Percentiles rank a stretch among this genome's conserved stretches.
These are phyloP conservation scores for Pholiota adiposa DNA, from an alignment of 1,284 basidiomycete species.

Conservation along the genomic window DNA sequence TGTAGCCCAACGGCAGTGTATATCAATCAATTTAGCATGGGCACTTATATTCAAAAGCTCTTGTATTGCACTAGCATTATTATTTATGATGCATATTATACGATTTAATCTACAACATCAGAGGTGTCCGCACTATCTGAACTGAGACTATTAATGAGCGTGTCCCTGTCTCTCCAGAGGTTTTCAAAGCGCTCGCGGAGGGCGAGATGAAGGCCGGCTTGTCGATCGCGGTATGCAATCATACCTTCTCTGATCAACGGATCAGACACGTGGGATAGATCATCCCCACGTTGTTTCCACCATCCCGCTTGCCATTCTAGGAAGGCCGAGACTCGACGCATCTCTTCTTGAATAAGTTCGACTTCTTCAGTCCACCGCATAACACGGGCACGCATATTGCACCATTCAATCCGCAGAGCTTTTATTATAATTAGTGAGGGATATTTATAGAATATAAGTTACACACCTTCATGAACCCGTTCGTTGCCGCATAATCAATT, in stretches of 20 bases:
- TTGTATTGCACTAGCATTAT: too few species aligned
- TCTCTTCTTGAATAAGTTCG: background rate
- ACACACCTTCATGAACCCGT: background rate
- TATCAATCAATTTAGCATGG: too few species aligned
- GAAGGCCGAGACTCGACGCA: background rate
- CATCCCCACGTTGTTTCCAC: background rate
- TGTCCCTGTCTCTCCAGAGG: background rate
- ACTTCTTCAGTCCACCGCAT: conserved; percentile 2
- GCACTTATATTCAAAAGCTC: too few species aligned
- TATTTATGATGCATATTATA: too few species aligned
- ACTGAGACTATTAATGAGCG: background rate
- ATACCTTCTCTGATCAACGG: background rate
- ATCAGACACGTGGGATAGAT: background rate
- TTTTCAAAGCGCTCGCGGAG: background rate
- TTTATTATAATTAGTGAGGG: background rate
- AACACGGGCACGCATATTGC: background rate
- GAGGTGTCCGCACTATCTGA: too few species aligned
- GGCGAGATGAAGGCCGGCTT: background rate
- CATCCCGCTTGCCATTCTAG: background rate
- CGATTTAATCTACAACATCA: too few species aligned
- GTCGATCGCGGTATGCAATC: background rate
- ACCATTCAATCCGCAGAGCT: conserved; percentile 2
- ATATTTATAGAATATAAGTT: background rate
- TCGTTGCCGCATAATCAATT: too few species aligned
- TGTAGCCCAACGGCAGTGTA: too few species aligned